phyloP scores from a whole-genome alignment of 2,329 filamentous ascomycete species.

The Ciborinia camelliae region DNA sequence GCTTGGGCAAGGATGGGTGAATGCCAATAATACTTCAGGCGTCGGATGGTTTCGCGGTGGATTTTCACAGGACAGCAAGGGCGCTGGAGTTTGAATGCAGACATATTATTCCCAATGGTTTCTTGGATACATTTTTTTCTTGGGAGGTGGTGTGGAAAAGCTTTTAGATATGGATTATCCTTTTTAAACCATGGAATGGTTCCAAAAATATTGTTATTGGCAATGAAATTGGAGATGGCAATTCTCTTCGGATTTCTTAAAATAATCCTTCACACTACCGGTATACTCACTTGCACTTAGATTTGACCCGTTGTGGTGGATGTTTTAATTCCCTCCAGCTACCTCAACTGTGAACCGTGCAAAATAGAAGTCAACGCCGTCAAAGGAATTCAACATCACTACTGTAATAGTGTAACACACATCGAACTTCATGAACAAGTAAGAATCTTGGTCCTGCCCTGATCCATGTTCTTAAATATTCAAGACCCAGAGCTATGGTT shows the following conservation, averaged over 20 bases:
- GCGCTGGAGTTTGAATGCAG: conserved; percentile 28
- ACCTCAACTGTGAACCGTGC: no score
- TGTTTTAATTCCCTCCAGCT: not conserved
- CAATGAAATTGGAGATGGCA: not conserved
- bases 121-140: conserved; percentile 15
- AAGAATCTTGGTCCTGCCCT: not conserved
- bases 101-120: conserved; percentile 7
- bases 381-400: not conserved
- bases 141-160: conserved; percentile 18
- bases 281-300: not conserved
- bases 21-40: conserved; percentile 32
- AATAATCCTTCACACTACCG: not conserved
- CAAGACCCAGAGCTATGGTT: conserved; percentile 1
- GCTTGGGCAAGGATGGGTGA: conserved; percentile 35
- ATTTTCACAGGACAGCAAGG: conserved; percentile 32
- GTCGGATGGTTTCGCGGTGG: conserved; percentile 33
- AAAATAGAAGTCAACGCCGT: not conserved
- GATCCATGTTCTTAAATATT: conserved; percentile 2
- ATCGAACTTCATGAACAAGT: not conserved
- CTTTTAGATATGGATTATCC: conserved; percentile 18
- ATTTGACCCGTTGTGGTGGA: not conserved
- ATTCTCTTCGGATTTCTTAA: not conserved
- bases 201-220: conserved; percentile 11
- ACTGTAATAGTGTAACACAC: no score
- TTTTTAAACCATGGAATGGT: conserved; percentile 11